Conservation (phyloP, 1,284 basidiomycete species). For the Cryptococcus sp. region DNA sequence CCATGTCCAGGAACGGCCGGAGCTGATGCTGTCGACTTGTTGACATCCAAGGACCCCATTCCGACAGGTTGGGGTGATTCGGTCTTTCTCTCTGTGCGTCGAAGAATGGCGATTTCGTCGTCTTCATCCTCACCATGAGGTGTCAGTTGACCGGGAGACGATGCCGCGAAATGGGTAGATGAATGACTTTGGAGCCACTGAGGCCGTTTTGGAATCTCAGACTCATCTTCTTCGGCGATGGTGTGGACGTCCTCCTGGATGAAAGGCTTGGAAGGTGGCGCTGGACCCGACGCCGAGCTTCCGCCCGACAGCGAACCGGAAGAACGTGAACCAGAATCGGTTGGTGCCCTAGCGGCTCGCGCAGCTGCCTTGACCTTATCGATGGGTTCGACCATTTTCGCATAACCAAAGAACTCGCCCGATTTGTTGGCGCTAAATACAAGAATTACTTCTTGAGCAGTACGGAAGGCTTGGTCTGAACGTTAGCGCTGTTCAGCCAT, state of each 20-base stretch:
- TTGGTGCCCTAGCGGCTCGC: not conserved
- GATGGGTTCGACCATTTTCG: conserved; percentile 54
- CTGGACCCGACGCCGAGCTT: conserved; percentile 2
- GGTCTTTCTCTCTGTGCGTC: conserved; percentile 19
- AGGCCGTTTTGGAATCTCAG: conserved; percentile 6
- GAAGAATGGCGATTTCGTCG: conserved; percentile 14
- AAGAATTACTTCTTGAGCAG: conserved; percentile 76
- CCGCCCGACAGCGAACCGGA: conserved; percentile 7
- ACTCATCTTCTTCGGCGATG: conserved; percentile 13
- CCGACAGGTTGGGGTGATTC: conserved; percentile 18
- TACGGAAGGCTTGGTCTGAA: conserved; percentile 81
- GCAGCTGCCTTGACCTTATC: conserved; percentile 24
- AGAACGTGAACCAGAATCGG: conserved; percentile 13
- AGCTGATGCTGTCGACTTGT: conserved; percentile 12
- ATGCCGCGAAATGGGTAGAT: conserved; percentile 15
- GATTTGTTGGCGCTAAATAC: conserved; percentile 91
- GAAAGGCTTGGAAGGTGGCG: conserved; percentile 2
- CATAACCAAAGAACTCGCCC: conserved; percentile 73
- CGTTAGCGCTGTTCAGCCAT: not conserved
- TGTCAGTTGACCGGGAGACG: conserved; percentile 38
- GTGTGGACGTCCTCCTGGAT: not conserved
- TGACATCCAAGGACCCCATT: conserved; percentile 3
- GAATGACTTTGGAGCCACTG: conserved; percentile 21
- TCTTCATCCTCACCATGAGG: conserved; percentile 7
- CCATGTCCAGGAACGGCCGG: conserved; percentile 16